Evolutionary conservation across 1,284 basidiomycete species (phyloP).

Genomic region (Cryptococcus deneoformans): DNA sequence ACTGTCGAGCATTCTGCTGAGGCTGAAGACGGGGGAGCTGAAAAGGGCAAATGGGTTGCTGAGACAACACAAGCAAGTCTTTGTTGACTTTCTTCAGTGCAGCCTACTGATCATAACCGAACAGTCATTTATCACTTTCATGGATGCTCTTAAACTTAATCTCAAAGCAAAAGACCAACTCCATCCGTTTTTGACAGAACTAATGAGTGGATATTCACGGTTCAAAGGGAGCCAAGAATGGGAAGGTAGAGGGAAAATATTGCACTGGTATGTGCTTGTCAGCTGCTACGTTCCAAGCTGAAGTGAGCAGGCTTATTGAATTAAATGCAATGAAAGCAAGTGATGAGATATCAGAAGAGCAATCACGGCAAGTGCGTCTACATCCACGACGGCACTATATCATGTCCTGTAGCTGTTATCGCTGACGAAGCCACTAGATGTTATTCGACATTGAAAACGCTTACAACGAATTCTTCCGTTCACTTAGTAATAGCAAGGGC

Average conservation of each 20-base stretch:
- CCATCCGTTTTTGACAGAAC: slow-evolving; percentile 89
- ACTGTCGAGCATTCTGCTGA: slow-evolving; percentile 86
- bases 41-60: slow-evolving; percentile 96
- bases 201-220: slow-evolving; percentile 86
- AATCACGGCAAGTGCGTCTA: slow-evolving; percentile 74
- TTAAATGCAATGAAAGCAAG: slow-evolving; percentile 96
- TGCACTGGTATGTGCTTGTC: slow-evolving; percentile 69
- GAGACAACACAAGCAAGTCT: slow-evolving; percentile 85
- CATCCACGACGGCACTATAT: neutral
- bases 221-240: slow-evolving; percentile 92
- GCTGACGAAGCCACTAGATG: slow-evolving; percentile 57
- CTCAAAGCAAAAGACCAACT: slow-evolving; percentile 95
- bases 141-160: slow-evolving; percentile 93
- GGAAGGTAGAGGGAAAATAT: slow-evolving; percentile 89
- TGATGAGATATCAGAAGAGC: slow-evolving; percentile 94
- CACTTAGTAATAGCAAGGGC: slow-evolving; percentile 52
- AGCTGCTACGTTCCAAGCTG: neutral
- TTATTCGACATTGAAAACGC: slow-evolving; percentile 96
- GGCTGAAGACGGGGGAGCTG: slow-evolving; percentile 64
- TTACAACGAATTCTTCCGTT: slow-evolving; percentile 93
- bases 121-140: slow-evolving; percentile 95
- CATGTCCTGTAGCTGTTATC: neutral
- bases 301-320: slow-evolving; percentile 74
- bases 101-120: neutral
- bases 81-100: neutral